Percentiles rank a stretch among this genome's conserved stretches.
phyloP scores from a whole-genome alignment of 2,329 filamentous ascomycete species.

The Cercospora sp. region DNA sequence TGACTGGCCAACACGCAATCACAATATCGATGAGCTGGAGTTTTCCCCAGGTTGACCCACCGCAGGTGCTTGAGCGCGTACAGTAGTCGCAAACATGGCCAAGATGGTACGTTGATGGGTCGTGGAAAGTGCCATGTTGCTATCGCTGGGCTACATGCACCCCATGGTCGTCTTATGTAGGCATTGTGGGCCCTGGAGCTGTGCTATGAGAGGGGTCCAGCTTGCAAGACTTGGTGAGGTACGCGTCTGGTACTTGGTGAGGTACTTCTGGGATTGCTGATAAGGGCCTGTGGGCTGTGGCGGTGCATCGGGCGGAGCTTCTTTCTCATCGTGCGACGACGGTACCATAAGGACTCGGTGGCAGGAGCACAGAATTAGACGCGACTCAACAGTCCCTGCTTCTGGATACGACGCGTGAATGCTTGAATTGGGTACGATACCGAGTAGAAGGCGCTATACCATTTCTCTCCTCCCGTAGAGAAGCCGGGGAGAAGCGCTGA shows the following conservation, averaged over 20 bases:
- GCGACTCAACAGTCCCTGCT: background rate
- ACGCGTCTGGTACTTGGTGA: constrained; percentile 27
- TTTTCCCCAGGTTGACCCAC: constrained; percentile 7
- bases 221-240: constrained; percentile 12
- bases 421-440: background rate
- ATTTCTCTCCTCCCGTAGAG: background rate
- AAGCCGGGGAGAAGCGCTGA: background rate
- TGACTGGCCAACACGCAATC: constrained; percentile 2
- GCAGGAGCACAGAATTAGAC: background rate
- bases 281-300: constrained; percentile 15
- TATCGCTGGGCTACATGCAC: constrained; percentile 14
- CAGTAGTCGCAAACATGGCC: background rate
- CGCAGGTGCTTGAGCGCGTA: background rate
- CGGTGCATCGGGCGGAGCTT: constrained; percentile 17
- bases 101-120: constrained; percentile 2
- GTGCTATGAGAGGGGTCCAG: constrained; percentile 14
- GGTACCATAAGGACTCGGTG: background rate
- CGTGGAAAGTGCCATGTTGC: background rate
- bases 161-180: constrained; percentile 24
- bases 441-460: background rate
- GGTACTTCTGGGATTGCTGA: constrained; percentile 24
- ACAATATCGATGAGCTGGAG: constrained; percentile 7
- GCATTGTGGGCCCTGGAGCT: constrained; percentile 23
- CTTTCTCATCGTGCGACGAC: background rate
- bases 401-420: background rate